Evolutionary conservation across 2,329 filamentous ascomycete genomes (phyloP), one percentile per base, ranked within the genome.

Genomic region (Stachybotrys echinatus): DNA sequence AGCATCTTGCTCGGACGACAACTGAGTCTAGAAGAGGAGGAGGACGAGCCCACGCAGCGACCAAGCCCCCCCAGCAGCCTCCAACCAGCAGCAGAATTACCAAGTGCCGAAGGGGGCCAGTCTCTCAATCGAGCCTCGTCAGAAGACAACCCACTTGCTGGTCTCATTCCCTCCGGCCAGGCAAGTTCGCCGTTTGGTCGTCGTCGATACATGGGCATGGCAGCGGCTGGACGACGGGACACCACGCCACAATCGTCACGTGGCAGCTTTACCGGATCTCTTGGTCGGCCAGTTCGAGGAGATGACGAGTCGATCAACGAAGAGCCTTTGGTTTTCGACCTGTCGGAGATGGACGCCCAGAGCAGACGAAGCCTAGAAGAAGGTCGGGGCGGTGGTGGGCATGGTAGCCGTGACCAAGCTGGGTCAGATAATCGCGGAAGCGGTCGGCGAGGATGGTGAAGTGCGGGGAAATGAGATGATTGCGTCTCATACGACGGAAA

Each of bases 261-360:
- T 20, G 74, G 73, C 27, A 77, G 74, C 54, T 73, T 76, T 52
- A 65, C 64, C 2, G 71, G 72, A 21, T 72, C 70, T 3, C 63
- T 62, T 12, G 63, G 64, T 23, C 62, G 71, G n/a, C 59, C 69
- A 18, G 61, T 59, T 5, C 69, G 71, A 5, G 70, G 64, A n/a
- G 73, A 75, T 21, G 70, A 73, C 42, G 72, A 74, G 47, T 79
- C 80, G 6, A 67, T 73, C 21, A 83, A 87, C 52, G 86, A 88
- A 49, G 86, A 89, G 59, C 84, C 83, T 1, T 65, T 89, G 10
- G 74, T 89, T 10, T 89, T 89, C 65, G 83, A 86, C 54, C 82
- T 89, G 74, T 87, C 83, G 34, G 86, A 89, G 64, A 79, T 88
- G 61, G 83, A 83, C 56, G 73, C 78, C 18, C 75, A 76, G 50